phyloP scores from a whole-genome alignment of 192 early-diverging fungal species.

The Coemansia sp. region DNA sequence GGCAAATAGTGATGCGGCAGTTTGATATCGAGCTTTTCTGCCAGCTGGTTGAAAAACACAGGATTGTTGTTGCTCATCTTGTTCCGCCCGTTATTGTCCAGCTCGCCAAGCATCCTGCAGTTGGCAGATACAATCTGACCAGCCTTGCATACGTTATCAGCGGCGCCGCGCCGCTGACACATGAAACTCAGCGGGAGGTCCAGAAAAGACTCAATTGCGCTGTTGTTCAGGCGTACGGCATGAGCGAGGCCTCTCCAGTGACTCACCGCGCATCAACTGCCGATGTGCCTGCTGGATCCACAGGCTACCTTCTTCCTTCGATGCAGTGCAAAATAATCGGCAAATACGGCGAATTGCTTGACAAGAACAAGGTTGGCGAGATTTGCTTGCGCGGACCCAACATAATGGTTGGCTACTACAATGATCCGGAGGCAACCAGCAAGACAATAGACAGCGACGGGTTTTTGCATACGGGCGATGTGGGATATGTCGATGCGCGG shows the following conservation, averaged over 20 bases:
- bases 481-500: conserved; percentile 67
- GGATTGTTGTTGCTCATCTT: conserved; percentile 63
- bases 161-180: conserved; percentile 82
- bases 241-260: conserved; percentile 62
- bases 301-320: conserved; percentile 73
- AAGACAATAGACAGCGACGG: conserved; percentile 73
- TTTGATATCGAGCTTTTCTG: conserved; percentile 71
- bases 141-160: conserved; percentile 64
- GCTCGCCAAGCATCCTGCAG: conserved; percentile 74
- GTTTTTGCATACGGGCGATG: conserved; percentile 83
- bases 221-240: conserved; percentile 65
- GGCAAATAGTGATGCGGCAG: conserved; percentile 58
- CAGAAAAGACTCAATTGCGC: conserved; percentile 41
- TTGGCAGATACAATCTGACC: conserved; percentile 71
- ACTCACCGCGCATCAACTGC: conserved; percentile 31
- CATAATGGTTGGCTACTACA: conserved; percentile 84
- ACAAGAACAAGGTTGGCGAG: conserved; percentile 72
- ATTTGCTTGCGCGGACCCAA: conserved; percentile 85
- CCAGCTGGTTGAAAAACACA: conserved; percentile 67
- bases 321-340: conserved; percentile 73
- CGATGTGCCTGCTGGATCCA: conserved; percentile 55
- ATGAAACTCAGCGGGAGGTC: conserved; percentile 63
- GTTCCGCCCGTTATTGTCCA: conserved; percentile 72
- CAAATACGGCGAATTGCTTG: conserved; percentile 69
- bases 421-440: conserved; percentile 75